These are phyloP conservation scores for Brassica hybrid DNA, from an alignment of 441 rosid genomes.

Conservation along the genomic window DNA sequence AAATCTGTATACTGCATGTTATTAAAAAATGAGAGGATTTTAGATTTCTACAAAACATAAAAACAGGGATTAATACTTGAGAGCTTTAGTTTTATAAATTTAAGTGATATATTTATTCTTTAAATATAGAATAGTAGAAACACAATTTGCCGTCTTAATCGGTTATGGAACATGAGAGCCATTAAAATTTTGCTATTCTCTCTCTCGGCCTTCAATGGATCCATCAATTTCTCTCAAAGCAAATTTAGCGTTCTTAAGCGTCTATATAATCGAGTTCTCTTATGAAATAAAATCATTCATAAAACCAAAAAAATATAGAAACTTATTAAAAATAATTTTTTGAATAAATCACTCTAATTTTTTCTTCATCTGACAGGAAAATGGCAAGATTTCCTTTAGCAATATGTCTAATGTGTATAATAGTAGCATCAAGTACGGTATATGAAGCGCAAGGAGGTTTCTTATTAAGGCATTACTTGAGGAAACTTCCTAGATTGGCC, in stretches of 20 bases:
- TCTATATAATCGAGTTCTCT: constrained; percentile 26
- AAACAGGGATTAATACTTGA: background rate
- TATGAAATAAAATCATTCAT: constrained; percentile 4
- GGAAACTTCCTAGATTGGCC: constrained; percentile 22
- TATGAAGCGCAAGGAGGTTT: constrained; percentile 35
- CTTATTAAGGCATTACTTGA: constrained; percentile 28
- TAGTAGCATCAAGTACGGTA: constrained; percentile 30
- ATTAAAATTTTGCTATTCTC: constrained; percentile 21
- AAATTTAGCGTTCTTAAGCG: background rate
- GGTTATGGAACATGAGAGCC: constrained; percentile 24
- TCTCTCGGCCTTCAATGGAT: constrained; percentile 16
- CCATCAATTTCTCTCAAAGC: constrained; percentile 35
- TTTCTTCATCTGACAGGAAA: constrained; percentile 15
- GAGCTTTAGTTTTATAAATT: background rate
- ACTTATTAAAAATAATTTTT: background rate
- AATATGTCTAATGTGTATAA: constrained; percentile 22
- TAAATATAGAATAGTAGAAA: constrained; percentile 13
- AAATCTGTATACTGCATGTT: background rate
- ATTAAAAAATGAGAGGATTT: background rate
- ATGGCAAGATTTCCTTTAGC: constrained; percentile 26
- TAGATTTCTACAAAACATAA: background rate
- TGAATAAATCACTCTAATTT: background rate
- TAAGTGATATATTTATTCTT: background rate
- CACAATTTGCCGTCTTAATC: constrained; percentile 12
- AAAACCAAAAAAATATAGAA: background rate